Evolutionary conservation across 73 alveolate genomes (phyloP).

Genomic region (Paramecium octaurelia): DNA sequence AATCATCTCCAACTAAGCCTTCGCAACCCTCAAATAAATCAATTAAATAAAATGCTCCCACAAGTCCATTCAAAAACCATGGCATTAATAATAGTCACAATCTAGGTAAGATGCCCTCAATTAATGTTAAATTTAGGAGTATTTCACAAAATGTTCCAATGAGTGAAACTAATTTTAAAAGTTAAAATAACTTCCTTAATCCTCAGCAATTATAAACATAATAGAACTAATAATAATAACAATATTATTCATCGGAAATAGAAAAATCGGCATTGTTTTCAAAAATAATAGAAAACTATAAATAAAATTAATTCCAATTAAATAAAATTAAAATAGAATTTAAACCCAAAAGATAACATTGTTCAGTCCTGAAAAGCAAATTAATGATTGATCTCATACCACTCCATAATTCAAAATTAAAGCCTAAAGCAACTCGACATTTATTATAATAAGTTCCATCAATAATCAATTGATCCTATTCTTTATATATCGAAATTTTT

Average conservation of each 20-base stretch:
- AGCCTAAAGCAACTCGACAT: background rate
- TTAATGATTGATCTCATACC: slow-evolving; percentile 7
- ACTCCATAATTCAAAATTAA: background rate
- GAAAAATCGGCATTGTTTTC: background rate
- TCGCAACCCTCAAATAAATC: background rate
- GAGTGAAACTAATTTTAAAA: slow-evolving; percentile 1
- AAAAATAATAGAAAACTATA: background rate
- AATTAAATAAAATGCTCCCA: background rate
- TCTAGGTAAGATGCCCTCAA: background rate
- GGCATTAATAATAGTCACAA: background rate
- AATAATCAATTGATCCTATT: background rate
- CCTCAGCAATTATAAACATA: background rate
- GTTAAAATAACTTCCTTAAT: background rate
- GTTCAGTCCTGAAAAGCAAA: background rate
- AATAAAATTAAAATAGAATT: background rate
- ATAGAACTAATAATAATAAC: background rate
- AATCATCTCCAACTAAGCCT: slow-evolving; percentile 5
- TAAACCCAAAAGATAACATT: background rate
- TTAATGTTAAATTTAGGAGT: background rate
- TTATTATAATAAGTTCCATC: background rate
- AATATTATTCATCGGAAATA: background rate
- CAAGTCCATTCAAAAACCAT: background rate
- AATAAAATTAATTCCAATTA: background rate
- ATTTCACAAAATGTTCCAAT: background rate
- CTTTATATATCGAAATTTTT: background rate